phyloP scores from a whole-genome alignment of 495 filamentous ascomycete species.

The Hapsidospora chrysogenum region DNA sequence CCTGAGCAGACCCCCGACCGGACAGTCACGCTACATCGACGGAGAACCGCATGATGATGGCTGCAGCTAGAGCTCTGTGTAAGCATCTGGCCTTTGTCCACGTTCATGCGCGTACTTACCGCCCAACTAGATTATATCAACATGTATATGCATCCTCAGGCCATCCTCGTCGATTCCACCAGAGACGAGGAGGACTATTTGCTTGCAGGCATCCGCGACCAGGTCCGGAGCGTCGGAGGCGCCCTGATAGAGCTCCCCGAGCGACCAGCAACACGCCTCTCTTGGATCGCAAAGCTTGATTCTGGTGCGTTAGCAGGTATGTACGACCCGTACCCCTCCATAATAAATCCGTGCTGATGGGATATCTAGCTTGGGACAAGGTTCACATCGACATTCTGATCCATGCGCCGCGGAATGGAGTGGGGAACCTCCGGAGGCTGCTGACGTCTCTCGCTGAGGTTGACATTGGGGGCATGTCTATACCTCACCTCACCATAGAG shows the following conservation, averaged over 20 bases:
- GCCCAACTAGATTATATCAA: constrained; percentile 33
- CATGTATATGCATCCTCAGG: constrained; percentile 41
- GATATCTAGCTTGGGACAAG: constrained; percentile 51
- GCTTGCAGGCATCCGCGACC: constrained; percentile 28
- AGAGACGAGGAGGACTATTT: constrained; percentile 36
- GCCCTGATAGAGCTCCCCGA: constrained; percentile 53
- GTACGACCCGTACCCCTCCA: constrained; percentile 3
- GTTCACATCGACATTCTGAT: constrained; percentile 60
- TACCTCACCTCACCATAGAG: constrained; percentile 64
- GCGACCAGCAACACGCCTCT: constrained; percentile 37
- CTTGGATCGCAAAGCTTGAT: constrained; percentile 65
- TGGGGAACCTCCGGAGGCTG: constrained; percentile 56
- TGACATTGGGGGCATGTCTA: constrained; percentile 48
- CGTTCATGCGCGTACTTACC: too few species aligned
- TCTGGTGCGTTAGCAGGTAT: constrained; percentile 50
- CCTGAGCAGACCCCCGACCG: constrained; percentile 42
- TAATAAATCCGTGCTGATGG: neutral
- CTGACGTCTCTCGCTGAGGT: constrained; percentile 54
- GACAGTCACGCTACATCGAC: constrained; percentile 33
- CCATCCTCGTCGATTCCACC: constrained; percentile 33
- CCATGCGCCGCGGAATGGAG: constrained; percentile 46
- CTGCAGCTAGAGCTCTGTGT: constrained; percentile 24
- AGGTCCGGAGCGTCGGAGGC: constrained; percentile 21
- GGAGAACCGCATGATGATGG: constrained; percentile 27
- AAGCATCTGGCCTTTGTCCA: too few species aligned